phyloP scores from a whole-genome alignment of 768 basidiomycete genomes.

The Phanerodontia chrysosporium region DNA sequence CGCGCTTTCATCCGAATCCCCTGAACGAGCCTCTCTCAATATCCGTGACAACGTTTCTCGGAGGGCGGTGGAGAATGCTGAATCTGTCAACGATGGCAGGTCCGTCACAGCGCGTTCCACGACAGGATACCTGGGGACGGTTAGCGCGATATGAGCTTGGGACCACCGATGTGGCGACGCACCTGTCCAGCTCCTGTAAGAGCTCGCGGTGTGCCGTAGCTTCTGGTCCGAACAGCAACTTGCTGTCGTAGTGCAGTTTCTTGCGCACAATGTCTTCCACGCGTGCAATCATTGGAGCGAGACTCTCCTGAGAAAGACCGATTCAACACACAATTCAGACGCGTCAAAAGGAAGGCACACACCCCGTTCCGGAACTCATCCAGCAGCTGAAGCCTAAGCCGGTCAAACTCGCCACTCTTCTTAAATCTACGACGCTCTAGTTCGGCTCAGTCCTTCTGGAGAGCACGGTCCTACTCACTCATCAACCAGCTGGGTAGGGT shows the following conservation, averaged over 20 bases:
- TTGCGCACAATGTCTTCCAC: constrained; percentile 60
- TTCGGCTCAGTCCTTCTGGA: not conserved
- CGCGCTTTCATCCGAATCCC: not conserved
- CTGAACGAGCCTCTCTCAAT: constrained; percentile 27
- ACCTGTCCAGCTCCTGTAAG: constrained; percentile 72
- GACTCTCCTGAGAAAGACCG: constrained; percentile 39
- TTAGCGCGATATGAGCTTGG: not conserved
- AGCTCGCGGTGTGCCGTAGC: constrained; percentile 57
- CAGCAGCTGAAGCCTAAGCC: constrained; percentile 61
- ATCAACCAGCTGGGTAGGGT: constrained; percentile 58
- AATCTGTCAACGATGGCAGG: constrained; percentile 16
- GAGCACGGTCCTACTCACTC: constrained; percentile 38
- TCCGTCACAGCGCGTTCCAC: constrained; percentile 54
- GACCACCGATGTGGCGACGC: constrained; percentile 10
- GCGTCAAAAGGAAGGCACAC: constrained; percentile 23
- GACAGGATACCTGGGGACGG: constrained; percentile 49
- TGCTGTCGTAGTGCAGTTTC: constrained; percentile 49
- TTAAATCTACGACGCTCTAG: constrained; percentile 53
- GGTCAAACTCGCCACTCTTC: constrained; percentile 76
- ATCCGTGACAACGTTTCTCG: constrained; percentile 32
- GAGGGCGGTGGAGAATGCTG: constrained; percentile 29
- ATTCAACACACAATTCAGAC: constrained; percentile 3
- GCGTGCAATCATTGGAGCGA: constrained; percentile 48
- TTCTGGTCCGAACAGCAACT: constrained; percentile 46
- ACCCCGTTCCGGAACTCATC: constrained; percentile 60